Base-by-base conservation (phyloP, 345 rosid species). In the Anastatica hierochuntica region DNA sequence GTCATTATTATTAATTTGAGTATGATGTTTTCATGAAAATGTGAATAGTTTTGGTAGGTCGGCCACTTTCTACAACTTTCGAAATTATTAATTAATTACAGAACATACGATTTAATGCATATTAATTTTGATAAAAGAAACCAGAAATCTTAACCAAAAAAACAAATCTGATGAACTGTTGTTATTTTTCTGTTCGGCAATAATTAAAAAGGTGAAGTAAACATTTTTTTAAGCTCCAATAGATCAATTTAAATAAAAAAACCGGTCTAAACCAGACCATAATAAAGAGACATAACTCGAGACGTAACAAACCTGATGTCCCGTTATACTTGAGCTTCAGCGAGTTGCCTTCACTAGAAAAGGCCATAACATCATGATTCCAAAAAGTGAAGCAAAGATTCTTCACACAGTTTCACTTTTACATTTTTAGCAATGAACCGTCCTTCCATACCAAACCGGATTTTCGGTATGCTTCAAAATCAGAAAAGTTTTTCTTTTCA, bases 331-430 rank as follows among this genome's bases (percentile, higher is more conserved):
- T 41, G 19, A 48, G 43, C 41, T 4, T 41, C 14, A 48, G 43
- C 17, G 56, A 49, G n/a, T 49, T 33, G 14, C 62, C 44, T 58
- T 35, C 53, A 34, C 36, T 45, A 46, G 37, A 58, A 58, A 45
- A 58, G 31, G 24, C 24, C 34, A 45, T 46, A 14, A 56, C 43
- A 48, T 23, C 8, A 48, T 39, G 48, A 64, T 26, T 43, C 18
- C 52, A 41, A 64, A 39, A 64, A 56, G 57, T 56, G 69, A 56
- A 64, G 45, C 51, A 41, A 64, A 23, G 23, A 56, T 52, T 49
- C 45, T 64, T 33, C 38, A 1, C 40, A 27, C 38, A 56, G 30
- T 56, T 58, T 39, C 1, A 62, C 16, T 18, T 26, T 17, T 2
- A 40, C 50, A 31, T 6, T 56, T 56, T 56, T 43, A 31, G 62